Conservation (phyloP, 2,329 filamentous ascomycete species). For the Paracoccidioides brasiliensis region DNA sequence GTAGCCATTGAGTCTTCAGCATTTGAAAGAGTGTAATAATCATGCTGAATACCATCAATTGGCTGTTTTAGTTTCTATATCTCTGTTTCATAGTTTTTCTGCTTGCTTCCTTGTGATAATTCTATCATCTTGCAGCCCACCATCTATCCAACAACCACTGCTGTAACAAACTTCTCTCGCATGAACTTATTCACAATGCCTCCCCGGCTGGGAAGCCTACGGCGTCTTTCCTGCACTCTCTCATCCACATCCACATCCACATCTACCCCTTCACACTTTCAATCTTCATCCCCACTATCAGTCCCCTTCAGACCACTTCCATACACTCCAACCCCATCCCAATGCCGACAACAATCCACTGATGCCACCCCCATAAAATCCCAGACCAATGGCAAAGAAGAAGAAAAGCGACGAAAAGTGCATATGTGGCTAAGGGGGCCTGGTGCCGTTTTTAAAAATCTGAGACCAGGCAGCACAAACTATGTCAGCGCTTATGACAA, state of each 20-base stretch:
- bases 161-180: not conserved
- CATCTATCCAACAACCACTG: too few relatives aligned
- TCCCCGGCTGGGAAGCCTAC: slow-evolving; percentile 26
- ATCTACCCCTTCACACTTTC: slow-evolving; percentile 16
- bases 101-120: slow-evolving; percentile 2
- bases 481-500: slow-evolving; percentile 43
- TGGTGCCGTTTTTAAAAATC: slow-evolving; percentile 36
- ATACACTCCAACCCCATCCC: slow-evolving; percentile 8
- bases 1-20: not conserved
- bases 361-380: not conserved
- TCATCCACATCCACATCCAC: not conserved
- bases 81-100: not conserved
- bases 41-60: not conserved
- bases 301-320: slow-evolving; percentile 7
- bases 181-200: slow-evolving; percentile 18
- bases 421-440: slow-evolving; percentile 47
- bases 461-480: slow-evolving; percentile 39
- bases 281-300: slow-evolving; percentile 13
- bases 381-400: not conserved
- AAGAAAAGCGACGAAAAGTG: not conserved
- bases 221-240: slow-evolving; percentile 22
- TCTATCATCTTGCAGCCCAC: not conserved
- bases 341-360: not conserved
- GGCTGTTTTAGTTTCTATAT: not conserved
- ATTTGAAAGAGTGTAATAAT: not conserved